Evolutionary conservation across 1,284 basidiomycete genomes (phyloP), one percentile per base, ranked within the genome.

Genomic region (Fistulinella cinereoalba): DNA sequence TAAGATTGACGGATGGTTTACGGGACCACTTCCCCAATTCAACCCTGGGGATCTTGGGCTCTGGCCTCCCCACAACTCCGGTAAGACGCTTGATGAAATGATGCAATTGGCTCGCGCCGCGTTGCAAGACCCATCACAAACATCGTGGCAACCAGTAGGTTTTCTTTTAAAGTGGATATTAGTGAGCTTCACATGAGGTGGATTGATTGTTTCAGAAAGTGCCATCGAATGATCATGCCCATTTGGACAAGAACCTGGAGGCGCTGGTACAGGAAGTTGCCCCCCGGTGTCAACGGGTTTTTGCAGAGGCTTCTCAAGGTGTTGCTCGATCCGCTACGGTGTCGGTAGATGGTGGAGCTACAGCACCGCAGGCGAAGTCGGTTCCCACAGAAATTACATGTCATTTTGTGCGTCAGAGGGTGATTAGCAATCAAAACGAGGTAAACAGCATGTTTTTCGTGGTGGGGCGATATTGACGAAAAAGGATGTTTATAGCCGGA

Each of bases 1-100:
- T 64, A 68, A 75, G 41, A 79, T 91, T 66, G 87, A 90, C 70
- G 75, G 74, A 53, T 91, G 86, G 85, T 91, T 91, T 65, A 74
- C 72, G 58, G 85, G 85, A 22, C 76, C 76, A 37, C 65, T 72
- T 42, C 82, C 87, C 37, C 69, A 65, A 52, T 82, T 85, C 63
- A 71, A 73, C 43, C 70, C 76, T 37, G 67, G 68, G 51, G 79
- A 84, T 58, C 63, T 85, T 41, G 79, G 78, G 43, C 67, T 76
- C 43, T 70, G 65, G 44, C 64, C 66, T 29, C 65, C 60, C 50
- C 60, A 51, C 47, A 54, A 44, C 38, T 46, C 61, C 40, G 53
- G 38, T 48, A 52, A 69, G 43, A 60, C 65, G 49, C 61, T 85
- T 51, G 58, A 68, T 31, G 62, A 69, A 46, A 70, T 70, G 42